These are phyloP conservation scores for Raphanus sativus DNA, from an alignment of 345 rosid genomes.

Conservation along the genomic window DNA sequence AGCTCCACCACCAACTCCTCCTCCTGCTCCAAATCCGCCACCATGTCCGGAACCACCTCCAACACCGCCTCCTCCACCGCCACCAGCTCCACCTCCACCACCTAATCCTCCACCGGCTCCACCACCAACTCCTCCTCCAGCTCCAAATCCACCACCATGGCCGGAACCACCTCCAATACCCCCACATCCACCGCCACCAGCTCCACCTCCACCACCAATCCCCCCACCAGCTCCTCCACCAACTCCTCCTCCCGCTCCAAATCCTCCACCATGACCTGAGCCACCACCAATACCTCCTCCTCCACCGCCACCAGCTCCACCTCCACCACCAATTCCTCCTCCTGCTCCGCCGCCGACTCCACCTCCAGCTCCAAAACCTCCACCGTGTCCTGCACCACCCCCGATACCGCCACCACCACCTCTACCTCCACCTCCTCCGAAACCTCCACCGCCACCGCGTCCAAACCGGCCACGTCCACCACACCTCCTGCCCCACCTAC, in stretches of 20 bases:
- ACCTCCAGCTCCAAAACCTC: slow-evolving; percentile 48
- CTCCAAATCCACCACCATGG: slow-evolving; percentile 48
- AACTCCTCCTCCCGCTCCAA: slow-evolving; percentile 38
- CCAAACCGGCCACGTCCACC: slow-evolving; percentile 40
- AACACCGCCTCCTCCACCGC: slow-evolving; percentile 49
- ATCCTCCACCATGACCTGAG: slow-evolving; percentile 39
- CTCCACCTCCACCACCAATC: slow-evolving; percentile 41
- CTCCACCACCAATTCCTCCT: slow-evolving; percentile 37
- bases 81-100: slow-evolving; percentile 49
- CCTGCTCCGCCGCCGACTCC: slow-evolving; percentile 42
- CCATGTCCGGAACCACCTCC: slow-evolving; percentile 48
- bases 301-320: slow-evolving; percentile 29
- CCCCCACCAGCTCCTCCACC: slow-evolving; percentile 41
- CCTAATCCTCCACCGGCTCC: slow-evolving; percentile 42
- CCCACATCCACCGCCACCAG: slow-evolving; percentile 35
- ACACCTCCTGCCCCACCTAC: slow-evolving; percentile 45
- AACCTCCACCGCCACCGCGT: slow-evolving; percentile 42
- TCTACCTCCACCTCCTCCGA: slow-evolving; percentile 40
- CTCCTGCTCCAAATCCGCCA: slow-evolving; percentile 47
- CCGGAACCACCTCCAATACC: slow-evolving; percentile 37
- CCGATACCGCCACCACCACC: slow-evolving; percentile 44
- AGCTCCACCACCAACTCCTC: slow-evolving; percentile 48
- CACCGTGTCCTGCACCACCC: slow-evolving; percentile 48
- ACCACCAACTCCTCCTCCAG: slow-evolving; percentile 44
- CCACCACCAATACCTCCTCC: slow-evolving; percentile 40